Evolutionary conservation across 345 rosid genomes (phyloP), one percentile per base, ranked within the genome.

Genomic region (Salix koriyanagi): DNA sequence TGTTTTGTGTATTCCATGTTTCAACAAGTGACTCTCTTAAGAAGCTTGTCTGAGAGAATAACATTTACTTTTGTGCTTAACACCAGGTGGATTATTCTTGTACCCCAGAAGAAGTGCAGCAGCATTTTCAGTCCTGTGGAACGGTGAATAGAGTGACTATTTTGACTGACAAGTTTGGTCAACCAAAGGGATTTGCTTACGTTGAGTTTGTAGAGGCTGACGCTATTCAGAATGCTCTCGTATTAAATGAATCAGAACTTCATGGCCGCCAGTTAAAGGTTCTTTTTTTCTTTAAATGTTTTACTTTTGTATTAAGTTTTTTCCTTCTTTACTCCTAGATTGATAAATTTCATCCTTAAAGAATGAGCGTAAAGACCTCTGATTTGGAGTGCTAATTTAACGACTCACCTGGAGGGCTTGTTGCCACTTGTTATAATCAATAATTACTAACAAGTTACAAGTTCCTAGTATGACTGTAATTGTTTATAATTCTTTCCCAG

Each of bases 191-290:
- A 72, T 96, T 96, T 86, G 98, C 99, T 8, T 96, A 96, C 18
- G 99, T 96, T 5, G 99, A 96, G 76, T 96, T 96, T 82, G 98
- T 93, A 72, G 99, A 96, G 84, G 70, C 83, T 76, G 99, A 96
- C 74, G 99, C 99, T 68, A 91, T 96, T 82, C 97, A 88, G 83
- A 93, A 96, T 87, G 94, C 99, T 70, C 85, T 96, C n/a, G 78
- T 92, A 75, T 84, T 96, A 75, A 96, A 96, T 82, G 99, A 96
- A 84, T 87, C 99, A 14, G 99, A 96, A 78, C 83, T 96, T 66
- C 99, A 96, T 78, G 99, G 99, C 68, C 99, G 99, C 52, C 98
- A 90, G 79, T 83, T 96, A 58, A 96, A 96, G 98, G 99, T 96
- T 56, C 60, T 69, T 67, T 37, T 67, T 44, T 19, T 69, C 79